Conservation (phyloP, 2,329 filamentous ascomycete species). For the Alternaria arborescens region DNA sequence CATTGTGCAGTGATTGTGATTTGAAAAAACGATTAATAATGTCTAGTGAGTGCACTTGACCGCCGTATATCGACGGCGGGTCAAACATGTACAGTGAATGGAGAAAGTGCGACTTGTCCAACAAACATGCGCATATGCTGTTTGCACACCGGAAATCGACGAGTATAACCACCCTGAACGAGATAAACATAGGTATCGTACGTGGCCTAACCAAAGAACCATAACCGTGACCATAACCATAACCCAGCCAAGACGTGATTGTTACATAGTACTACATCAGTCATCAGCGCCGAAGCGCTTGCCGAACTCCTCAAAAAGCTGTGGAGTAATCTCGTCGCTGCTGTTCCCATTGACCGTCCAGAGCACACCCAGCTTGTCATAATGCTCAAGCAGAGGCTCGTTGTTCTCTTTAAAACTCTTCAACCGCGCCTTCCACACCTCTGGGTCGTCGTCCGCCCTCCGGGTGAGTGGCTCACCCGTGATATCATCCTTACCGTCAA, state of each 20-base stretch:
- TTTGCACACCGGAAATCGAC: background rate
- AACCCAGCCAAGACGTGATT: background rate
- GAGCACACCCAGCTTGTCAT: conserved; percentile 81
- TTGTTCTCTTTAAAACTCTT: conserved; percentile 88
- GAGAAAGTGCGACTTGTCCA: conserved; percentile 17
- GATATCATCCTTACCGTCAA: conserved; percentile 83
- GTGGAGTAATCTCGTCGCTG: conserved; percentile 95
- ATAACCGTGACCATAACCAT: background rate
- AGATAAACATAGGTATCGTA: conserved; percentile 9
- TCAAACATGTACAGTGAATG: conserved; percentile 31
- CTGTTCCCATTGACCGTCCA: conserved; percentile 88
- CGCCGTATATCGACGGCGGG: conserved; percentile 9
- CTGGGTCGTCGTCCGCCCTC: conserved; percentile 84
- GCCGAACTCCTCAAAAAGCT: conserved; percentile 84
- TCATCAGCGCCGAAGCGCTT: conserved; percentile 67
- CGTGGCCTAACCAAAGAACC: conserved; percentile 13
- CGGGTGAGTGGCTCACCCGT: conserved; percentile 88
- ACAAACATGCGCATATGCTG: conserved; percentile 8
- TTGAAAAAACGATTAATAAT: conserved; percentile 5
- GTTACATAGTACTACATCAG: conserved; percentile 19
- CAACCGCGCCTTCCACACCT: conserved; percentile 82
- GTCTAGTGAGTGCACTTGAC: conserved; percentile 11
- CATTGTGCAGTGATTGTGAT: background rate
- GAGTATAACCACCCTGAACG: background rate
- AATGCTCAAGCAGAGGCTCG: conserved; percentile 85